Percentiles rank a stretch among this genome's conserved stretches.
These are phyloP conservation scores for Hanseniaspora uvarum DNA, from an alignment of 1,139 yeast species.

Conservation along the genomic window DNA sequence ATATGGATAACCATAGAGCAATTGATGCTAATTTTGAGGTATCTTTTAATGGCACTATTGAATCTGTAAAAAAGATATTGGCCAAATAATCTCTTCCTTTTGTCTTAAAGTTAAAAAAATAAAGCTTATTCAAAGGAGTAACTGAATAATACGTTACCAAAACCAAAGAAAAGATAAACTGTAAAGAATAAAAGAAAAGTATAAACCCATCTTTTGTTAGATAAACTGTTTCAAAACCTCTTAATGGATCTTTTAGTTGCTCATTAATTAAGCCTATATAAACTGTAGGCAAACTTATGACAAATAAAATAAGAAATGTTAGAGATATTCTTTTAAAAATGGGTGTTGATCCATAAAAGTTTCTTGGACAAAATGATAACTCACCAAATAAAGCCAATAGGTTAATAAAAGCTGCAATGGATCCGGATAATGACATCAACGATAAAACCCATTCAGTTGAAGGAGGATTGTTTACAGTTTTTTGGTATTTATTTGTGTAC, in stretches of 20 bases:
- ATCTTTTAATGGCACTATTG: conserved; percentile 46
- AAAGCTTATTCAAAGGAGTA: conserved; percentile 40
- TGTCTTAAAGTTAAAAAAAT: conserved; percentile 28
- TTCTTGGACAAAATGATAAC: conserved; percentile 42
- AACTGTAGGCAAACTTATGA: conserved; percentile 37
- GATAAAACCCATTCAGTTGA: conserved; percentile 86
- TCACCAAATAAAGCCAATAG: conserved; percentile 71
- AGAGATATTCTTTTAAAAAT: conserved; percentile 33
- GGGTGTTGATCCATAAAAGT: conserved; percentile 47
- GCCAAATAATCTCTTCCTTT: conserved; percentile 30
- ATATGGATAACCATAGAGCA: conserved; percentile 75
- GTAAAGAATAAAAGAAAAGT: conserved; percentile 36
- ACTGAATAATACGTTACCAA: conserved; percentile 39
- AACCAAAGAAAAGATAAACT: conserved; percentile 38
- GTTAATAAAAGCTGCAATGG: conserved; percentile 71
- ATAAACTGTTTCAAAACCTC: conserved; percentile 40
- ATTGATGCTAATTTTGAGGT: conserved; percentile 95
- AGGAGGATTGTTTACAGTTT: conserved; percentile 74
- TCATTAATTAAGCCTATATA: conserved; percentile 32
- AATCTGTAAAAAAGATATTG: conserved; percentile 37
- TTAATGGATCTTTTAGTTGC: conserved; percentile 29
- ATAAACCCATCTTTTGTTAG: conserved; percentile 41
- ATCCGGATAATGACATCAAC: conserved; percentile 84
- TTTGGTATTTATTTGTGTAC: conserved; percentile 77
- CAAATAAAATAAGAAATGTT: conserved; percentile 30